These are phyloP conservation scores for Glaciozyma martinii DNA, from an alignment of 768 basidiomycete genomes.

Conservation along the genomic window DNA sequence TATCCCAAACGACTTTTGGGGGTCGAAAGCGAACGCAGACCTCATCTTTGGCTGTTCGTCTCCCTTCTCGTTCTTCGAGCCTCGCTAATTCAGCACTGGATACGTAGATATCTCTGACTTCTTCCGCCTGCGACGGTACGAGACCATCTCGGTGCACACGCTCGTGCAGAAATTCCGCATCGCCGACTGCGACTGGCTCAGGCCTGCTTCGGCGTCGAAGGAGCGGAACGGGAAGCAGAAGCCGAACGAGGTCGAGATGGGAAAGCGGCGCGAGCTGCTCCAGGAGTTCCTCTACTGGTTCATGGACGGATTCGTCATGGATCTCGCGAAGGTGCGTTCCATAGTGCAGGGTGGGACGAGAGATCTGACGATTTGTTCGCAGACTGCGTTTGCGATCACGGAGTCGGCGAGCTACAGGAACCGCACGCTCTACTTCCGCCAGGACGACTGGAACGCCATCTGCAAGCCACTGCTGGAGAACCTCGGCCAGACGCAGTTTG, in stretches of 20 bases:
- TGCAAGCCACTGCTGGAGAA: constrained; percentile 70
- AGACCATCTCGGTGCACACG: constrained; percentile 65
- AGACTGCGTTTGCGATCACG: constrained; percentile 92
- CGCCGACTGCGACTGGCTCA: constrained; percentile 71
- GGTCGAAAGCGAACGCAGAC: constrained; percentile 56
- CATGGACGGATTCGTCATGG: constrained; percentile 72
- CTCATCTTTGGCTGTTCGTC: constrained; percentile 51
- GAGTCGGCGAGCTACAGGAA: constrained; percentile 79
- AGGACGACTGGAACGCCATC: constrained; percentile 83
- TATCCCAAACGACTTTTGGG: constrained; percentile 68
- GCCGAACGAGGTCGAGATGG: constrained; percentile 51
- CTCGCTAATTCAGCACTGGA: constrained; percentile 4
- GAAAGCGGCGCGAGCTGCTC: constrained; percentile 69
- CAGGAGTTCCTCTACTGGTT: constrained; percentile 93
- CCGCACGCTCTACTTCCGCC: constrained; percentile 78
- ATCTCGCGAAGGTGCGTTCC: constrained; percentile 60
- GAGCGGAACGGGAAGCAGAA: constrained; percentile 34
- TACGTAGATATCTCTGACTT: constrained; percentile 40
- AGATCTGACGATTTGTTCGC: not conserved
- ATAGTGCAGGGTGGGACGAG: not conserved
- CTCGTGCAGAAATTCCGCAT: constrained; percentile 67
- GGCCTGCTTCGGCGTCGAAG: not conserved
- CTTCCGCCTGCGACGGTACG: constrained; percentile 66
- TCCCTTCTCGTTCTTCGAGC: constrained; percentile 7
- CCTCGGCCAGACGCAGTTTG: constrained; percentile 63